Conservation (phyloP, 352 stramenopile species). For the Pythium brassicae region DNA sequence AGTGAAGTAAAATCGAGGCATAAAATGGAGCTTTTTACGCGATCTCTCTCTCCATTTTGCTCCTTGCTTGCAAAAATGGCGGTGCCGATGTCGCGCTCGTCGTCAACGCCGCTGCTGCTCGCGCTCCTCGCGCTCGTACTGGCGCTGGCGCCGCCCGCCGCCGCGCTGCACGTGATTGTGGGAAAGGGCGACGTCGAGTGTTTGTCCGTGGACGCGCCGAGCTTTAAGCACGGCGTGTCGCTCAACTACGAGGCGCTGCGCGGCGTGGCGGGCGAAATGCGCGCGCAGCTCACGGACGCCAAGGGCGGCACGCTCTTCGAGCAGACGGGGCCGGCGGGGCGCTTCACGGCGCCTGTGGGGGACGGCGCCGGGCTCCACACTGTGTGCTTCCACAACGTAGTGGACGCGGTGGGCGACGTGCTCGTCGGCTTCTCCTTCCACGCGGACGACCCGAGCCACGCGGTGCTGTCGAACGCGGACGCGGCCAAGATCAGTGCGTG, state of each 20-base stretch:
- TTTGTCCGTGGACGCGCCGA: conserved; percentile 66
- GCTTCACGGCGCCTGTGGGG: conserved; percentile 52
- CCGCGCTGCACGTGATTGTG: conserved; percentile 50
- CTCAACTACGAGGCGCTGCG: conserved; percentile 83
- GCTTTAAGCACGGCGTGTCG: conserved; percentile 79
- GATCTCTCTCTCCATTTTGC: too few relatives aligned
- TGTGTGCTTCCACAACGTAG: conserved; percentile 73
- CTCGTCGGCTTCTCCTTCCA: conserved; percentile 85
- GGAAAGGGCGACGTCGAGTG: conserved; percentile 44
- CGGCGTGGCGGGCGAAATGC: conserved; percentile 66
- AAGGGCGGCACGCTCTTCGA: conserved; percentile 53
- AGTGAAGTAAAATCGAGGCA: not conserved
- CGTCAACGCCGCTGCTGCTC: not conserved
- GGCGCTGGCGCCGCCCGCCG: conserved; percentile 10
- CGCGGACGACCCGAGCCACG: conserved; percentile 76
- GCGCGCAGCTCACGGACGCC: conserved; percentile 60
- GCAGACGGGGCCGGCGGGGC: conserved; percentile 42
- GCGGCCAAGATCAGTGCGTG: conserved; percentile 86
- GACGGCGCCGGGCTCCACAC: conserved; percentile 50
- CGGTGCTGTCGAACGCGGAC: conserved; percentile 86
- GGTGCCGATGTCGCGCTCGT: conserved; percentile 1
- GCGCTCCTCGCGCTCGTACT: conserved; percentile 18
- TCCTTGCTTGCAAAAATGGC: too few relatives aligned
- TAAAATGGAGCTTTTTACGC: too few relatives aligned
- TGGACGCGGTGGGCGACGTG: conserved; percentile 56